phyloP scores from a whole-genome alignment of 768 basidiomycete genomes.

The Xanthoconium purpureum region DNA sequence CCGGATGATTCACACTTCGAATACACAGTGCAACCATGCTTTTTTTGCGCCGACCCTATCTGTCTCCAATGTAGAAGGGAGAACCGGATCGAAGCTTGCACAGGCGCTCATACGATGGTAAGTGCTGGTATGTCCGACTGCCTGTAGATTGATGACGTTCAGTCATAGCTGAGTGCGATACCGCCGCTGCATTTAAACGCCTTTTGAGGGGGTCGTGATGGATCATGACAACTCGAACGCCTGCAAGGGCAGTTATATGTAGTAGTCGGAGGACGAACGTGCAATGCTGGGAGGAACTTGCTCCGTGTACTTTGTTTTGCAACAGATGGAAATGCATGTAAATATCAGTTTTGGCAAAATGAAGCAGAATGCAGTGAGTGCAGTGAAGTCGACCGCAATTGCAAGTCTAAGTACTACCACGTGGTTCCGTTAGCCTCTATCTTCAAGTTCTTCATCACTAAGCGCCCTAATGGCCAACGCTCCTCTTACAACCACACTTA shows the following conservation, averaged over 20 bases:
- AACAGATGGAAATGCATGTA: too few relatives aligned
- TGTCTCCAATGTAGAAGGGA: not conserved
- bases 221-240: not conserved
- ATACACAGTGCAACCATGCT: not conserved
- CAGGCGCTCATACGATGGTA: not conserved
- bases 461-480: too few relatives aligned
- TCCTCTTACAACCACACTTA: too few relatives aligned
- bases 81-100: not conserved
- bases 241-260: not conserved
- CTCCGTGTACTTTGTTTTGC: not conserved
- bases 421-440: too few relatives aligned
- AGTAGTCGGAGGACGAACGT: not conserved
- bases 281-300: too few relatives aligned
- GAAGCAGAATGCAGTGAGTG: too few relatives aligned
- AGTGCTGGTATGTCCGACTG: not conserved
- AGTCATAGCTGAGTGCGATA: not conserved
- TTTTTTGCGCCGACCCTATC: not conserved
- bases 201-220: too few relatives aligned
- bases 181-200: not conserved
- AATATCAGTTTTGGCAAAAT: too few relatives aligned
- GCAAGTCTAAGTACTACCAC: too few relatives aligned
- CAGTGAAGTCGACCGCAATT: too few relatives aligned
- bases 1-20: too few relatives aligned
- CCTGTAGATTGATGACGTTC: not conserved
- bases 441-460: too few relatives aligned